These are phyloP conservation scores for Laburnicola sp. DNA, from an alignment of 2,329 filamentous ascomycete genomes.

Conservation along the genomic window DNA sequence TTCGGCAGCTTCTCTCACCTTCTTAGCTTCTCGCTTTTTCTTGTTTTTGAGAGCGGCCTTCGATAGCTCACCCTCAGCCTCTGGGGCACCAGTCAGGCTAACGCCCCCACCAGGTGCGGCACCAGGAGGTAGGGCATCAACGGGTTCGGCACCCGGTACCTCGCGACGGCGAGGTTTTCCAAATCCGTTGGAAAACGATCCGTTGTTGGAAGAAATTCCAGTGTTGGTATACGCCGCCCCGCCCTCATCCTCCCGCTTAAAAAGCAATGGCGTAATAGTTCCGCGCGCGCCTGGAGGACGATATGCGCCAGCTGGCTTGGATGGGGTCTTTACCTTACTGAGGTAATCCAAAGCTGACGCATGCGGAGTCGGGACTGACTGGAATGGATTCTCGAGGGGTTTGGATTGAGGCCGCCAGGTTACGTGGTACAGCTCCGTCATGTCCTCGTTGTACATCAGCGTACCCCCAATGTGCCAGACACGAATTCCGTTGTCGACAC, in stretches of 20 bases:
- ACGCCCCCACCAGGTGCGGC: slow-evolving; percentile 69
- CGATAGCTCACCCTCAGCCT: slow-evolving; percentile 73
- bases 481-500: slow-evolving; percentile 94
- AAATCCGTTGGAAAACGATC: slow-evolving; percentile 73
- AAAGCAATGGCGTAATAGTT: slow-evolving; percentile 83
- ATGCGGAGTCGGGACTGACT: slow-evolving; percentile 73
- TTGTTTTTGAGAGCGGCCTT: slow-evolving; percentile 94
- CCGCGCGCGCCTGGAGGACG: slow-evolving; percentile 92
- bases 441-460: slow-evolving; percentile 94
- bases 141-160: slow-evolving; percentile 83
- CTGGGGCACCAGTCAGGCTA: slow-evolving; percentile 64
- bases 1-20: slow-evolving; percentile 76
- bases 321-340: slow-evolving; percentile 86
- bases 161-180: slow-evolving; percentile 71
- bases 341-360: slow-evolving; percentile 80
- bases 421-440: slow-evolving; percentile 88
- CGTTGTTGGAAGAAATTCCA: slow-evolving; percentile 64
- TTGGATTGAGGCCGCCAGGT: slow-evolving; percentile 78
- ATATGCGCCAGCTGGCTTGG: slow-evolving; percentile 96
- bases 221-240: slow-evolving; percentile 86
- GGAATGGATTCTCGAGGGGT: slow-evolving; percentile 70
- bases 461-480: slow-evolving; percentile 89
- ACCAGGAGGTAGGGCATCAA: slow-evolving; percentile 65
- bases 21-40: slow-evolving; percentile 96
- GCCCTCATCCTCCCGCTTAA: slow-evolving; percentile 97